These are phyloP conservation scores for Wickerhamiella azyma DNA, from an alignment of 805 yeast genomes.

Conservation along the genomic window DNA sequence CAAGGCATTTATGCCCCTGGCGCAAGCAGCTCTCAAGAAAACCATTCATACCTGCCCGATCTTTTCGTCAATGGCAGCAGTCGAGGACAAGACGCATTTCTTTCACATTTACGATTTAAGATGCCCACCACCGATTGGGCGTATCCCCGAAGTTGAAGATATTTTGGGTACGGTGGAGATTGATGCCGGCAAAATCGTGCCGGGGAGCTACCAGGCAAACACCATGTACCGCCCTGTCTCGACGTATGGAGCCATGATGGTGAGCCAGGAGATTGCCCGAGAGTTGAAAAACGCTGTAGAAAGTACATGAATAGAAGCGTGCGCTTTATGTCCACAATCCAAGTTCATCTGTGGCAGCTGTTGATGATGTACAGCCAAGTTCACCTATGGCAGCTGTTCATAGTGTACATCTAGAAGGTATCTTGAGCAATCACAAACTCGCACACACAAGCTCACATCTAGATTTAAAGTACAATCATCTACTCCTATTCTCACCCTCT, in stretches of 20 bases:
- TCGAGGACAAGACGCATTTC: constrained; percentile 32
- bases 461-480: too few species aligned
- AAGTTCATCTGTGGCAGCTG: neutral
- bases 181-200: constrained; percentile 41
- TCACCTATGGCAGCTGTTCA: too few species aligned
- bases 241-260: constrained; percentile 35
- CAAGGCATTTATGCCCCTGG: constrained; percentile 17
- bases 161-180: constrained; percentile 59
- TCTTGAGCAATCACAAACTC: too few species aligned
- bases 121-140: constrained; percentile 45
- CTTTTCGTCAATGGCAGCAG: constrained; percentile 22
- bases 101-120: constrained; percentile 66
- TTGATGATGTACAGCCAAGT: neutral
- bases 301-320: neutral
- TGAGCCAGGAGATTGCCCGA: constrained; percentile 39
- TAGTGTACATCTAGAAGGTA: too few species aligned
- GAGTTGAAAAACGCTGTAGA: neutral
- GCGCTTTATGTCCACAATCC: neutral
- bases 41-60: constrained; percentile 22
- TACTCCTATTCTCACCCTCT: neutral
- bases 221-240: constrained; percentile 41
- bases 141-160: constrained; percentile 60
- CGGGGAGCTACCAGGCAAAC: constrained; percentile 44
- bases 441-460: too few species aligned
- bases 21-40: constrained; percentile 16